Conservation (phyloP, 768 basidiomycete genomes). For the Hygrocybe punicea region DNA sequence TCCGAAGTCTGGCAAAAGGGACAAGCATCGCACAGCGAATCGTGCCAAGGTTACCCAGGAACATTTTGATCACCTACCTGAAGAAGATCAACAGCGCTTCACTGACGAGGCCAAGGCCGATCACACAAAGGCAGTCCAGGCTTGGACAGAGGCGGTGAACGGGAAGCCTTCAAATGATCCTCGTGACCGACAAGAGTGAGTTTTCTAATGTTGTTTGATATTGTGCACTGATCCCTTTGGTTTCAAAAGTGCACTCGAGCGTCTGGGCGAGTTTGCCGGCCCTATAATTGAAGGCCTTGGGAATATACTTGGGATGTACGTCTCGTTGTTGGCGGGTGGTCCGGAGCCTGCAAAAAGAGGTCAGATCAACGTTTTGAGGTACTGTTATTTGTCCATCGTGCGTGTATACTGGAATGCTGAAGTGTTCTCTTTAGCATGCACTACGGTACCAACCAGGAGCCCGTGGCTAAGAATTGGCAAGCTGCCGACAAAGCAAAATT, state of each 20-base stretch:
- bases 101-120: not conserved
- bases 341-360: slow-evolving; percentile 5
- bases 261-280: slow-evolving; percentile 1
- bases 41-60: not conserved
- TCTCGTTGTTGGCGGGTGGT: slow-evolving; percentile 5
- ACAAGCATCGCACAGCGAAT: not conserved
- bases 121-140: not conserved
- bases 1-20: not conserved
- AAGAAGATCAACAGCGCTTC: not conserved
- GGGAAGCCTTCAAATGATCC: slow-evolving; percentile 1
- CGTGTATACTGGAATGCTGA: not conserved
- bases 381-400: not conserved
- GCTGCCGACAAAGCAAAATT: not conserved
- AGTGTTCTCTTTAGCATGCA: not conserved
- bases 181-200: not conserved
- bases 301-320: slow-evolving; percentile 1
- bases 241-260: not conserved
- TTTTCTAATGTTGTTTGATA: not conserved
- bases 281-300: not conserved
- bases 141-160: not conserved
- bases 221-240: not conserved
- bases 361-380: slow-evolving; percentile 8
- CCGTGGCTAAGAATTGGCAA: slow-evolving; percentile 4
- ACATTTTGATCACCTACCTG: not conserved
- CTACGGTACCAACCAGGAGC: not conserved